A percentile compares a stretch with the other conserved stretches of the same genome.
These are phyloP conservation scores for Alternaria gansuensis DNA, from an alignment of 2,329 filamentous ascomycete species.

Conservation along the genomic window DNA sequence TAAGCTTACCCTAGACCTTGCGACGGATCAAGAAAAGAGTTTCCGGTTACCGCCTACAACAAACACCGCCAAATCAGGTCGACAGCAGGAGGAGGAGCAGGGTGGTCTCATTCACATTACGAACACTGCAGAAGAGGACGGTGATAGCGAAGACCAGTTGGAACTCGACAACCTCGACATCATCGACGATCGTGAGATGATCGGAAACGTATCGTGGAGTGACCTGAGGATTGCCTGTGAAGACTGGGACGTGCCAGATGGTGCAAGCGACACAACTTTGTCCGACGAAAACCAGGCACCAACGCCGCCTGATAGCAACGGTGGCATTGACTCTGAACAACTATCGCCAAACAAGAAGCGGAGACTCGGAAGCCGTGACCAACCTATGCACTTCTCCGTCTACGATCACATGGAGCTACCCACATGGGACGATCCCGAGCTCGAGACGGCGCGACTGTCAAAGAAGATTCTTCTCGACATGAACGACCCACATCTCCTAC, in stretches of 20 bases:
- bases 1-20: conserved; percentile 87
- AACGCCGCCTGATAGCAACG: conserved; percentile 38
- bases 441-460: conserved; percentile 74
- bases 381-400: conserved; percentile 45
- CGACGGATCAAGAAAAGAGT: conserved; percentile 82
- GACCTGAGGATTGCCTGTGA: conserved; percentile 87
- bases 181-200: conserved; percentile 67
- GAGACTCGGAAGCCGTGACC: conserved; percentile 57
- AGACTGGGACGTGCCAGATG: conserved; percentile 75
- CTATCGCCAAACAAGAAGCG: conserved; percentile 67
- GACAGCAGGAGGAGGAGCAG: conserved; percentile 61
- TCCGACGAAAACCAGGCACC: conserved; percentile 43
- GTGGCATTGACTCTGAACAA: conserved; percentile 44
- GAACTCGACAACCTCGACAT: conserved; percentile 61
- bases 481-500: conserved; percentile 84
- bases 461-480: conserved; percentile 85
- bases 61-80: conserved; percentile 56
- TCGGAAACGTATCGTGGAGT: conserved; percentile 78
- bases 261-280: conserved; percentile 35
- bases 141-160: conserved; percentile 54
- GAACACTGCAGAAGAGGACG: conserved; percentile 56
- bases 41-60: conserved; percentile 76
- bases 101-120: conserved; percentile 63
- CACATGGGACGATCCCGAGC: conserved; percentile 82
- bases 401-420: conserved; percentile 58